These are phyloP conservation scores for Nemania sp. DNA, from an alignment of 2,329 filamentous ascomycete species.

Conservation along the genomic window DNA sequence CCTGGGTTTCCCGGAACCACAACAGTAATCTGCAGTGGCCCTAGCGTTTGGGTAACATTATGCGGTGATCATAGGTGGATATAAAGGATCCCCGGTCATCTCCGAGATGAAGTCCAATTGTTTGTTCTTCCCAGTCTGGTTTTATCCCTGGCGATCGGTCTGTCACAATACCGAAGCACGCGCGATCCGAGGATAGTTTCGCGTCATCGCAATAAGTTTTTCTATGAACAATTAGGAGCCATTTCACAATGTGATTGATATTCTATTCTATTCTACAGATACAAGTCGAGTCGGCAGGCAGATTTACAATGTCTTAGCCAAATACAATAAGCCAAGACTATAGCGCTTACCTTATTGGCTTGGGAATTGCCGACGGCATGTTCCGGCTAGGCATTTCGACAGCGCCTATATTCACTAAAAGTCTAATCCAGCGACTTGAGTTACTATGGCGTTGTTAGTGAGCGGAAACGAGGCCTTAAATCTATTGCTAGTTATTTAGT, in stretches of 20 bases:
- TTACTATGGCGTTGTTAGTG: background rate
- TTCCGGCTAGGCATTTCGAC: background rate
- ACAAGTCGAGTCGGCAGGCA: too few relatives aligned
- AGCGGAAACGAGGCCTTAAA: too few relatives aligned
- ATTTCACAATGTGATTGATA: too few relatives aligned
- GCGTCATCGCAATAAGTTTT: background rate
- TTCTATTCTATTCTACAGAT: too few relatives aligned
- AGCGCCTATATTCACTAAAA: background rate
- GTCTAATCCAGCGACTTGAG: background rate
- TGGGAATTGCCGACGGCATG: background rate
- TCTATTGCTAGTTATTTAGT: background rate
- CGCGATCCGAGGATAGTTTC: background rate
- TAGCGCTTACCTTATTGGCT: background rate
- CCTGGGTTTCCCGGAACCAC: background rate
- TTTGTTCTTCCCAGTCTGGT: background rate
- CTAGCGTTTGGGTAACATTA: constrained; percentile 2
- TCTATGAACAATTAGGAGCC: too few relatives aligned
- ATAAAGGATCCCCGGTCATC: constrained; percentile 28
- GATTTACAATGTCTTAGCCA: background rate
- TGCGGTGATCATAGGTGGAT: constrained; percentile 18
- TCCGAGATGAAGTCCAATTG: constrained; percentile 8
- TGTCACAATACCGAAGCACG: background rate
- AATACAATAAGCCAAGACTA: background rate
- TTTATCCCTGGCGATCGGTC: constrained; percentile 10
- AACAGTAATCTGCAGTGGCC: constrained; percentile 27